Conservation (phyloP, 2,329 filamentous ascomycete species). For the Ascochyta viciae-villosae region DNA sequence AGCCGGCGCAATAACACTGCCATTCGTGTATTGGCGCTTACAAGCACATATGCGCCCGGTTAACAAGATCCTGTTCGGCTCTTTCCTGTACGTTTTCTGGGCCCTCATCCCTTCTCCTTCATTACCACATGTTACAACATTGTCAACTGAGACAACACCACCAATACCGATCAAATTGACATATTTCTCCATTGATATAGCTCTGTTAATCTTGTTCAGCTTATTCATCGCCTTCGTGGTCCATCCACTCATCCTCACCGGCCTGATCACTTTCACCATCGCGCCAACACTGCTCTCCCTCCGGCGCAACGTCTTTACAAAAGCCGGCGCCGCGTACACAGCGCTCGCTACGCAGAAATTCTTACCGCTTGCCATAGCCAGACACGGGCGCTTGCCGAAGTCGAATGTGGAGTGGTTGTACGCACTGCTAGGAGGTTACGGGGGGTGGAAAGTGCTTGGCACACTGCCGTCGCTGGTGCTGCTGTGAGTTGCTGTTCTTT, state of each 20-base stretch:
- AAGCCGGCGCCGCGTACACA: not conserved
- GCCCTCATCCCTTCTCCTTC: not conserved
- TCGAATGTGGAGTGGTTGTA: not conserved
- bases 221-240: conserved; percentile 1
- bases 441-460: conserved; percentile 6
- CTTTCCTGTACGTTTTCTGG: not conserved
- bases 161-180: no score
- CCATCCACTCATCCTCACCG: conserved; percentile 3
- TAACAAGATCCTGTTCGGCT: not conserved
- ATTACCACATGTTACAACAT: no score
- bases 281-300: conserved; percentile 6
- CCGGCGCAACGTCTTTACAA: not conserved
- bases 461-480: conserved; percentile 1
- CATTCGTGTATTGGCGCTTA: conserved; percentile 5
- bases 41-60: not conserved
- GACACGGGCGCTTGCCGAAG: not conserved
- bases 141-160: no score
- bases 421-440: not conserved
- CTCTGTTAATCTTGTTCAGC: not conserved
- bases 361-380: not conserved
- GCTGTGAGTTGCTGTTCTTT: not conserved
- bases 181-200: no score
- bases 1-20: not conserved
- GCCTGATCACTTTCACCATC: conserved; percentile 10
- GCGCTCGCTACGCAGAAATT: not conserved